Evolutionary conservation across 495 filamentous ascomycete species (phyloP).

Genomic region (Daldinia caldariorum): DNA sequence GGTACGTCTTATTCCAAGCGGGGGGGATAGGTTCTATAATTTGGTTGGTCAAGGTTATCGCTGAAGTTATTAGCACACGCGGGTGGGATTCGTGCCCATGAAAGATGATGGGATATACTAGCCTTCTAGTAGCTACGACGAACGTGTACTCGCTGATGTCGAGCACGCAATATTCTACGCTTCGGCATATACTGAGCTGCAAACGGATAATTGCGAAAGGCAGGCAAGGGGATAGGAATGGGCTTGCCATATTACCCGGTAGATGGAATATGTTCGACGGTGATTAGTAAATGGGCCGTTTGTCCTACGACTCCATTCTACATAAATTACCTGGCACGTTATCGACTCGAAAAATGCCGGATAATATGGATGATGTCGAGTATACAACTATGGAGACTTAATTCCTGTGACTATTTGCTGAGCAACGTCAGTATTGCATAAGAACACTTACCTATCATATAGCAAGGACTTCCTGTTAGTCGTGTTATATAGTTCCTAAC

Average conservation of each 20-base stretch:
- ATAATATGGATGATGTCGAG: background rate
- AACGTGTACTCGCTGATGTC: background rate
- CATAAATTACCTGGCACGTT: no score
- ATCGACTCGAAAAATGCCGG: background rate
- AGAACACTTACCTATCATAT: no score
- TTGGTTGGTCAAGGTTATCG: background rate
- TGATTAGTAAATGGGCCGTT: background rate
- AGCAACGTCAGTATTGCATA: no score
- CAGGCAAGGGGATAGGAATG: background rate
- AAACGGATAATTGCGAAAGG: slow-evolving; percentile 20
- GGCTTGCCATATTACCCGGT: slow-evolving; percentile 19
- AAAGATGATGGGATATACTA: background rate
- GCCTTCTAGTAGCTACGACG: background rate
- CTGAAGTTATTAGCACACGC: background rate
- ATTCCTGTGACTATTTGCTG: no score
- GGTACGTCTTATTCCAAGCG: background rate
- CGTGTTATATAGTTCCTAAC: background rate
- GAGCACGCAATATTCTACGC: slow-evolving; percentile 19
- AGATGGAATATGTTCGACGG: background rate
- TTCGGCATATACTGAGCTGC: slow-evolving; percentile 19
- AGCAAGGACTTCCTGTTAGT: no score
- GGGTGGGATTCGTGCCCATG: background rate
- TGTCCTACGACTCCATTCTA: background rate
- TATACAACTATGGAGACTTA: background rate
- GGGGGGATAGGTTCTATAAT: background rate